Evolutionary conservation across 306 rosid species (phyloP), one percentile per base, ranked within the genome.

Genomic region (Prunus kanzakura): DNA sequence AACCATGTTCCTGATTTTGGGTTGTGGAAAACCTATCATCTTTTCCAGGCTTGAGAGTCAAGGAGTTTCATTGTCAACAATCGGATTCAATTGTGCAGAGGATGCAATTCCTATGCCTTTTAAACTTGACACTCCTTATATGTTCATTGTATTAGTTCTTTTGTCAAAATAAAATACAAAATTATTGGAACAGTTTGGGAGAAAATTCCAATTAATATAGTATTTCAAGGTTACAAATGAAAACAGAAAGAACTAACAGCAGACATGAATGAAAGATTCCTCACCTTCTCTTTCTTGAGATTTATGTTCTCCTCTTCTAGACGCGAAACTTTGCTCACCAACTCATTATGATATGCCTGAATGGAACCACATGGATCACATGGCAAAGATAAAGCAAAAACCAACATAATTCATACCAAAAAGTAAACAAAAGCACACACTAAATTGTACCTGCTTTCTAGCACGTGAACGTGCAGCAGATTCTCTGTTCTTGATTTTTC

Each of bases 381-480:
- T 61, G 23, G 18, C 64, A 64, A 71, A 19, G 13, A n/a, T 45
- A 64, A 63, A 67, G 22, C 19, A 71, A 29, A 72, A 35, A 45
- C 11, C 25, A 79, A 62, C 46, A 27, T 64, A 76, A 76, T 54
- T 4, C 60, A 80, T 30, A 58, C 47, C 71, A 1, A 35, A 47
- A 74, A 65, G 61, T 23, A 11, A 67, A 69, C 38, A 62, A 4
- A 66, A 65, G 43, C n/a, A 38, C 20, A 2, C 14, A 43, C 14
- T 7, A 63, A 30, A 47, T 7, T 0, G 72, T 73, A 92, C 97
- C 92, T 92, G 97, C 78, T 92, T 92, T 82, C 93, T 87, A 12
- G 96, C 97, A 20, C 97, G 88, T 70, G 97, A 92, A 2, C 96
- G 93, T 0, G 96, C 97, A 18, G 93, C 97, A 50, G 97, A 92